Base-by-base conservation (phyloP, 352 stramenopile genomes). In the Chloridella minuta region DNA sequence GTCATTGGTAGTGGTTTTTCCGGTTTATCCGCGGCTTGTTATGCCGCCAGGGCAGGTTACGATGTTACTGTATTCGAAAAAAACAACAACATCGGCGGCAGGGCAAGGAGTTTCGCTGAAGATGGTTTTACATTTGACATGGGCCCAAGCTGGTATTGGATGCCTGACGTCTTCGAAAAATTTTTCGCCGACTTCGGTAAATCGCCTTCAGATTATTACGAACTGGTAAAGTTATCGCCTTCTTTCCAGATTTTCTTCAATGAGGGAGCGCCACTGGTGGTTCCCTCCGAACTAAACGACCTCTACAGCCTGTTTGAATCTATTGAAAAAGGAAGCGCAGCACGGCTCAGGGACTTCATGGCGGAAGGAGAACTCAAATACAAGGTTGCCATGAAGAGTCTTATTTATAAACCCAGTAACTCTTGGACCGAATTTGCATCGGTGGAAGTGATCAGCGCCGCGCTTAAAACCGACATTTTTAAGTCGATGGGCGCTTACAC, bases 91-190 rank as follows among this genome's bases (percentile, higher is more conserved):
- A 25, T 87, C 21, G 87, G 87, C 21, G 87, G 87, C 3, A 23
- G 87, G 0, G 86, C 86, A 10, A 28, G 86, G 27, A 40, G 23
- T 25, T 88, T 86, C n/a, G 24, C 87, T 24, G 80, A 24, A 10
- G 40, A 89, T 16, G 87, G 25, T 16, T 88, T 88, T 80, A 86
- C 27, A 23, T 88, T 88, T 80, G 87, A 88, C 27, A 80, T 80
- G 4, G 87, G 87, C 2, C 87, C 87, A 23, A 88, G 86, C 86
- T 88, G 87, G 87, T 88, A 88, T 30, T 88, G 87, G 87, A 88
- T 88, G 87, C 86, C 86, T 3, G 87, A 88, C 49, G 87, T 88
- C n/a, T 88, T 88, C 23, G 87, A 88, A 16, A 25, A 25, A 21
- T 88, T 88, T 40, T 88, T 88, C 22, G 25, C 49, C 21, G 24